phyloP scores from a whole-genome alignment of 352 stramenopile genomes.

The Thraustochytrium striatum region DNA sequence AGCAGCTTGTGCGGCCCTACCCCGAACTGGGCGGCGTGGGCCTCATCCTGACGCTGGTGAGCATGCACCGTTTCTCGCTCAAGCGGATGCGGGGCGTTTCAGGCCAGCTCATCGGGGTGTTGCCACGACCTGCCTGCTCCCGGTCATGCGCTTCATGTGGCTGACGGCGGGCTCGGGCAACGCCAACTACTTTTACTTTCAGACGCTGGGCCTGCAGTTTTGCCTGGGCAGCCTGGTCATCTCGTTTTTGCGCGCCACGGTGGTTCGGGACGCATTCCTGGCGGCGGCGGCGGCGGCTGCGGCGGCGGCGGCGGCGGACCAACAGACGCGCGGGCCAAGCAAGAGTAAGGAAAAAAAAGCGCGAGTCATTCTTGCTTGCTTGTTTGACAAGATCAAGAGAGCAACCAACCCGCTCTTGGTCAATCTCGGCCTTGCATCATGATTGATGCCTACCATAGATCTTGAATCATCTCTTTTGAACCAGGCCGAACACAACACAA shows the following conservation, averaged over 20 bases:
- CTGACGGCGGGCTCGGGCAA: conserved; percentile 44
- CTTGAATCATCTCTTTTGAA: too few species aligned
- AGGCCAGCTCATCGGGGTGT: neutral
- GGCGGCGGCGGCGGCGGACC: too few species aligned
- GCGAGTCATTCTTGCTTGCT: too few species aligned
- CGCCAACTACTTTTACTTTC: conserved; percentile 48
- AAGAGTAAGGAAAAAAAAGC: too few species aligned
- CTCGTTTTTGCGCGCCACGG: neutral
- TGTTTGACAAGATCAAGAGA: too few species aligned
- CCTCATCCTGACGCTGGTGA: conserved; percentile 24
- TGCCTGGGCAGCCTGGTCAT: conserved; percentile 21
- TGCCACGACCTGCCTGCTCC: conserved; percentile 5
- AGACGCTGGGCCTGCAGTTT: conserved; percentile 45
- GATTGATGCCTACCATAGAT: too few species aligned
- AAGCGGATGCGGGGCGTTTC: conserved; percentile 36
- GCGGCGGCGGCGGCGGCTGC: too few species aligned
- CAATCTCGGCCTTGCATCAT: too few species aligned
- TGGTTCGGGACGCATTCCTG: neutral
- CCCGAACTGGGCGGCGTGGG: conserved; percentile 15
- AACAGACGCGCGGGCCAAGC: too few species aligned
- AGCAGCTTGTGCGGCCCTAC: conserved; percentile 1
- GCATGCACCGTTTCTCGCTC: conserved; percentile 32
- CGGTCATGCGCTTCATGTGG: conserved; percentile 45
- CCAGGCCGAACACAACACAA: too few species aligned
- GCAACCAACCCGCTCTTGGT: too few species aligned